These are phyloP conservation scores for Cryomyces antarcticus DNA, from an alignment of 495 filamentous ascomycete species.

Conservation along the genomic window DNA sequence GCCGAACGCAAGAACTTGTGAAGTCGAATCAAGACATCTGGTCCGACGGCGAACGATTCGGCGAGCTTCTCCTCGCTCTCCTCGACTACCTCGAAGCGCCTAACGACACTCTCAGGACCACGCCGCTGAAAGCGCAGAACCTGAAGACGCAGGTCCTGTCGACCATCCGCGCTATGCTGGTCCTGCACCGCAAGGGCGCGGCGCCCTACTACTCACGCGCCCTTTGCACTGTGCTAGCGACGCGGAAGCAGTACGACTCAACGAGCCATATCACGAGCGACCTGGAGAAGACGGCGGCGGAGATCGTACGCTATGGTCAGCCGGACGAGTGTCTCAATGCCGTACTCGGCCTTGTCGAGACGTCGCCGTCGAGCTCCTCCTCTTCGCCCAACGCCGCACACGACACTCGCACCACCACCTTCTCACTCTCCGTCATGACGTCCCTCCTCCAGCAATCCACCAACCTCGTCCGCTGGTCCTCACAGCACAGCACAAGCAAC, in stretches of 20 bases:
- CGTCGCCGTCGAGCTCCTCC: background rate
- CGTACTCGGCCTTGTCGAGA: conserved; percentile 27
- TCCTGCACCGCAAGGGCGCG: conserved; percentile 42
- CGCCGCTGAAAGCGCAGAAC: conserved; percentile 40
- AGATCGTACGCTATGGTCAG: conserved; percentile 28
- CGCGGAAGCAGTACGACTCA: conserved; percentile 34
- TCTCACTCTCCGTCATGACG: conserved; percentile 7
- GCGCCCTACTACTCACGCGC: conserved; percentile 41
- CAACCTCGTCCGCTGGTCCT: conserved; percentile 4
- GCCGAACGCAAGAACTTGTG: conserved; percentile 66
- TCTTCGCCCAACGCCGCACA: conserved; percentile 5
- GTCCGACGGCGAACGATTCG: conserved; percentile 35
- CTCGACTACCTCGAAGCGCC: conserved; percentile 49
- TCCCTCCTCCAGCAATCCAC: conserved; percentile 4
- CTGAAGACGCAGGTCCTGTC: conserved; percentile 68
- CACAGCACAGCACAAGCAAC: conserved; percentile 11
- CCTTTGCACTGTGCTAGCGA: conserved; percentile 44
- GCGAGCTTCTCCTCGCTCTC: conserved; percentile 49
- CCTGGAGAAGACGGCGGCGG: conserved; percentile 35
- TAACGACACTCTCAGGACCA: conserved; percentile 11
- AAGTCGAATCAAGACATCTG: conserved; percentile 43
- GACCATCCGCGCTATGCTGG: conserved; percentile 59
- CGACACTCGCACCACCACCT: conserved; percentile 1
- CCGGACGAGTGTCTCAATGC: conserved; percentile 28
- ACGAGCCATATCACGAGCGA: conserved; percentile 35